These are phyloP conservation scores for Candida smagusa DNA, from an alignment of 1,139 yeast genomes.

Conservation along the genomic window DNA sequence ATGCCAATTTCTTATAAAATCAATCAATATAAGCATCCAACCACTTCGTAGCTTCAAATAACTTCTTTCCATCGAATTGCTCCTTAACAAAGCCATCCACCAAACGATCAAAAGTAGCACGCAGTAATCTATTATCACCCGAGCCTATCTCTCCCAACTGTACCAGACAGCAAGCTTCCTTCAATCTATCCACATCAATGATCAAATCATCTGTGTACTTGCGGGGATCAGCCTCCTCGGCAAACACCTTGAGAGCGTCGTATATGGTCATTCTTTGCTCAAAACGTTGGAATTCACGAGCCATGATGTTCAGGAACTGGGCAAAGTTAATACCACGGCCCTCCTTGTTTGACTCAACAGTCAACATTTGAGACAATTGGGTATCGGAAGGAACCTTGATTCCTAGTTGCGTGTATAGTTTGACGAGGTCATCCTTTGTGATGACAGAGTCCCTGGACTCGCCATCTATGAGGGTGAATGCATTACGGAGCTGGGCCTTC, in stretches of 20 bases:
- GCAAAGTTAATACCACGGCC: constrained; percentile 59
- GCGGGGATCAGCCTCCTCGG: constrained; percentile 25
- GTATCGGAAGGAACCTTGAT: constrained; percentile 36
- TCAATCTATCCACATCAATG: constrained; percentile 50
- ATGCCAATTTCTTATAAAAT: not conserved
- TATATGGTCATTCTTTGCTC: constrained; percentile 60
- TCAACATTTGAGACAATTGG: constrained; percentile 50
- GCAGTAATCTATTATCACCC: constrained; percentile 51
- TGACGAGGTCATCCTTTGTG: constrained; percentile 54
- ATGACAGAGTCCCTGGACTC: constrained; percentile 72
- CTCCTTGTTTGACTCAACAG: constrained; percentile 19
- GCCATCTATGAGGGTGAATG: constrained; percentile 70
- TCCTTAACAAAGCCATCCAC: constrained; percentile 56
- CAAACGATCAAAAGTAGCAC: constrained; percentile 49
- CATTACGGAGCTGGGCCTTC: constrained; percentile 43
- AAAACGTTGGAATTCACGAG: constrained; percentile 52
- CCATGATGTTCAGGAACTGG: constrained; percentile 66
- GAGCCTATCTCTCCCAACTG: constrained; percentile 43
- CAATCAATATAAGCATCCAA: constrained; percentile 51
- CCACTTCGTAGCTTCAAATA: constrained; percentile 59
- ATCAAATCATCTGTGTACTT: constrained; percentile 25
- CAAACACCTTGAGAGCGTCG: constrained; percentile 62
- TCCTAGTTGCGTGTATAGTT: constrained; percentile 52
- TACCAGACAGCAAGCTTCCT: constrained; percentile 46
- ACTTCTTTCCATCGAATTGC: constrained; percentile 54